Percentiles rank a stretch among this genome's conserved stretches.
Evolutionary conservation across 768 basidiomycete genomes (phyloP).

Genomic region (Pholiota conissans): DNA sequence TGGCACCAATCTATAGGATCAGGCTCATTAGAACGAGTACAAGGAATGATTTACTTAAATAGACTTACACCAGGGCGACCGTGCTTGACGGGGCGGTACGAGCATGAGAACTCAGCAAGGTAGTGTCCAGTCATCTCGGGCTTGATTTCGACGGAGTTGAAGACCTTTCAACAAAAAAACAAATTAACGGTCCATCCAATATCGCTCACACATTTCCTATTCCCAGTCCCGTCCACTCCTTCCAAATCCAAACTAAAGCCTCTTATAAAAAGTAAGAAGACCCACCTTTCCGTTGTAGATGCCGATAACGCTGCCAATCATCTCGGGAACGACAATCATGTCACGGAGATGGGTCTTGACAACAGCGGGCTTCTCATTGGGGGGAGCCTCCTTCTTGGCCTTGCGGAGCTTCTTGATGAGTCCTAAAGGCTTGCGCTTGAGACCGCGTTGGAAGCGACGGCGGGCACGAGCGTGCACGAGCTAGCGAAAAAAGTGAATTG

Average conservation of each 20-base stretch:
- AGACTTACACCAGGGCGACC: slow-evolving; percentile 91
- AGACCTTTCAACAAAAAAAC: slow-evolving; percentile 49
- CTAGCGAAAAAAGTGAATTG: slow-evolving; percentile 36
- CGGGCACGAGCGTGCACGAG: slow-evolving; percentile 99
- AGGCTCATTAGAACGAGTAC: slow-evolving; percentile 14
- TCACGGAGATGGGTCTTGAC: slow-evolving; percentile 99
- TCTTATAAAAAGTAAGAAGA: slow-evolving; percentile 4
- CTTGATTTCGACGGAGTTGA: slow-evolving; percentile 98
- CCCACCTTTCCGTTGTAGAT: slow-evolving; percentile 97
- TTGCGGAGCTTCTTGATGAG: slow-evolving; percentile 99
- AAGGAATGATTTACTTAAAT: slow-evolving; percentile 30
- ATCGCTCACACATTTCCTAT: too few relatives aligned
- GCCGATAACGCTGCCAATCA: slow-evolving; percentile 98
- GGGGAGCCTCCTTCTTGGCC: slow-evolving; percentile 98
- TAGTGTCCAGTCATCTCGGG: slow-evolving; percentile 99
- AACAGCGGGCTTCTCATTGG: slow-evolving; percentile 97
- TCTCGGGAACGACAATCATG: slow-evolving; percentile 99
- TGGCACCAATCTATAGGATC: slow-evolving; percentile 74
- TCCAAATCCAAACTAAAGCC: neutral
- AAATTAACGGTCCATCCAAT: neutral
- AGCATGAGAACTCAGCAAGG: slow-evolving; percentile 95
- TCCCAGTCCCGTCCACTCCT: slow-evolving; percentile 6
- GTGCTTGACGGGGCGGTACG: slow-evolving; percentile 99
- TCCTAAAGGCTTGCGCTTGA: slow-evolving; percentile 98
- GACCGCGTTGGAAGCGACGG: slow-evolving; percentile 97